A percentile compares a stretch with the other conserved stretches of the same genome.
Evolutionary conservation across 192 early-diverging fungal genomes (phyloP).

Genomic region (Pilobolus umbonatus): DNA sequence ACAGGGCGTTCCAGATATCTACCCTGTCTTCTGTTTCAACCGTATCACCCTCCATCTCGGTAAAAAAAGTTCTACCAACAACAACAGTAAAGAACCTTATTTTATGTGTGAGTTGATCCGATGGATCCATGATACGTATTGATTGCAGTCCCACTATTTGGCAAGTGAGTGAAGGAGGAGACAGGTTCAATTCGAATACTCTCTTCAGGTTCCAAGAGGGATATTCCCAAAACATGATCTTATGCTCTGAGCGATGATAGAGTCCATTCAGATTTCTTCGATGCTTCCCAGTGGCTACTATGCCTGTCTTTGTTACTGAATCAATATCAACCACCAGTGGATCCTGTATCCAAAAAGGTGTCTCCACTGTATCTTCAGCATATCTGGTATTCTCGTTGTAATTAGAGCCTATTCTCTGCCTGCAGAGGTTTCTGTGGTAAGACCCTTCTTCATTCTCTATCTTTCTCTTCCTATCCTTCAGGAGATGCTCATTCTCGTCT

Average conservation of each 20-base stretch:
- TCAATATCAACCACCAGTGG: conserved; percentile 33
- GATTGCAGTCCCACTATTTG: conserved; percentile 33
- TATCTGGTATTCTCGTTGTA: neutral
- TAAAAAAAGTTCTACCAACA: conserved; percentile 13
- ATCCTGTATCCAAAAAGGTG: conserved; percentile 30
- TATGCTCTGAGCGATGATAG: conserved; percentile 21
- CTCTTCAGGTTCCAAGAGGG: conserved; percentile 26
- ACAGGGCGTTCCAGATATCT: conserved; percentile 26
- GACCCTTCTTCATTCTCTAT: neutral
- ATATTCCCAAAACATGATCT: conserved; percentile 33
- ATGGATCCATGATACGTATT: neutral
- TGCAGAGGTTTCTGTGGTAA: too few species aligned
- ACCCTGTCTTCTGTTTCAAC: conserved; percentile 20
- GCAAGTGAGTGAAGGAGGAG: conserved; percentile 23
- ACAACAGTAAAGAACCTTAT: conserved; percentile 29
- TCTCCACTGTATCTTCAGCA: neutral
- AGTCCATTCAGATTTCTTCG: conserved; percentile 3
- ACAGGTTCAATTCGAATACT: conserved; percentile 26
- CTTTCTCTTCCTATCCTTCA: neutral
- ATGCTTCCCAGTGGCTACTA: conserved; percentile 35
- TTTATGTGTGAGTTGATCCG: neutral
- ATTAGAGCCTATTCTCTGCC: neutral
- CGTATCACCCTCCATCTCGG: conserved; percentile 17
- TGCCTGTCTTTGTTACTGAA: conserved; percentile 14
- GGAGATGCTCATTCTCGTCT: conserved; percentile 1